Base-by-base conservation (phyloP, 2,329 filamentous ascomycete genomes). In the Diaporthe sp. region DNA sequence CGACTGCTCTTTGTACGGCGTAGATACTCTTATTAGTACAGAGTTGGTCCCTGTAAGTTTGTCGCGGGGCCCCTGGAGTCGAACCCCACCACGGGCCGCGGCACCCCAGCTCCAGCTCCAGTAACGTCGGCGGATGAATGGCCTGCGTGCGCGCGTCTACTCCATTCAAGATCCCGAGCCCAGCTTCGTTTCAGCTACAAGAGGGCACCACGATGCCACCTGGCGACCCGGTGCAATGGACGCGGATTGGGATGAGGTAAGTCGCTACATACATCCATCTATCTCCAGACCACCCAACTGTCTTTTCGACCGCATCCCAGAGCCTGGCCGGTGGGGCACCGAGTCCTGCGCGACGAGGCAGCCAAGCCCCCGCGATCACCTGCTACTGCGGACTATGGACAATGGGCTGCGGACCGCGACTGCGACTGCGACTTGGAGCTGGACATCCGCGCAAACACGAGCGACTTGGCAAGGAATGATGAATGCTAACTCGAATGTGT, bases 191-290 rank as follows among this genome's bases (percentile, higher is more conserved):
- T 62, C 67, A 49, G 42, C 37, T 49, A 53, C 55, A 34, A 37
- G 34, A 46, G 51, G 37, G 42, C 69, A 71, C 51, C 75, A 77
- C 73, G 57, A 77, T 77, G 75, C 75, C 75, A 75, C 74, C 75
- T 77, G 75, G 75, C 75, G 75, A 75, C 55, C 74, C 75, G 65
- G 70, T 73, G 62, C 72, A 81, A 92, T 92, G 91, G 91, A 93
- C 84, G 89, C 88, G 84, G 91, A 92, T 84, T 93, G 91, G 91
- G 90, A 92, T 85, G 90, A 93, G 88, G 91, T 90, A 84, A 81
- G 89, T 85, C 37, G 77, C 72, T 34, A 2, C 44, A 57, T 28
- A 3, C 39, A 42, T 44, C 70, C 78, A 76, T 71, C 49, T 57
- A 76, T 71, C 49, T 59, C 59, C 61, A 70, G 42, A 19, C 44